phyloP scores from a whole-genome alignment of 768 basidiomycete genomes.

The Amanita phalloides region DNA sequence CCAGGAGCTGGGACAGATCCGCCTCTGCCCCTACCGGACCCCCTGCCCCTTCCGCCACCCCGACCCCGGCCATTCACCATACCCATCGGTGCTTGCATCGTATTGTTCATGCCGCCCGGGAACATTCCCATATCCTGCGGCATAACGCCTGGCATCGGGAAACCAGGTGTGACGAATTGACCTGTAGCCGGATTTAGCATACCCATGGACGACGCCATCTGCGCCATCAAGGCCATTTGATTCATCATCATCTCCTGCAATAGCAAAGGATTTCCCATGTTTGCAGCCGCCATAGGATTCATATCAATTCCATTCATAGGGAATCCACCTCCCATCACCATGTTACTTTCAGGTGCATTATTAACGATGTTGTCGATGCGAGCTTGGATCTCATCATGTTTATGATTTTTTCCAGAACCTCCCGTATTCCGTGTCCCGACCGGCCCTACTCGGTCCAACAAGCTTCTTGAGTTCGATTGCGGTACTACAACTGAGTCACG shows the following conservation, averaged over 20 bases:
- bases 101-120: constrained; percentile 21
- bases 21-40: constrained; percentile 39
- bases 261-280: constrained; percentile 55
- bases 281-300: constrained; percentile 38
- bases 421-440: constrained; percentile 23
- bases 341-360: constrained; percentile 40
- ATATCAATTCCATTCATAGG: constrained; percentile 51
- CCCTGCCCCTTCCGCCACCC: constrained; percentile 28
- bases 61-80: constrained; percentile 28
- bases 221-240: constrained; percentile 89
- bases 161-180: constrained; percentile 45
- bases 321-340: constrained; percentile 42
- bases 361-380: constrained; percentile 72
- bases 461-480: constrained; percentile 40
- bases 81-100: constrained; percentile 15
- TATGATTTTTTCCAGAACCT: constrained; percentile 24
- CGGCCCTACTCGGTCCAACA: constrained; percentile 71
- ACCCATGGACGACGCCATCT: constrained; percentile 80
- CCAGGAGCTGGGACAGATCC: constrained; percentile 22
- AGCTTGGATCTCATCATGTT: constrained; percentile 64
- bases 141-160: constrained; percentile 47
- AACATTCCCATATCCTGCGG: constrained; percentile 44
- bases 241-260: constrained; percentile 89
- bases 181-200: constrained; percentile 54
- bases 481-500: constrained; percentile 22